Evolutionary conservation across 2,329 filamentous ascomycete genomes (phyloP).

Genomic region (Iodosphaeria phyllophila): DNA sequence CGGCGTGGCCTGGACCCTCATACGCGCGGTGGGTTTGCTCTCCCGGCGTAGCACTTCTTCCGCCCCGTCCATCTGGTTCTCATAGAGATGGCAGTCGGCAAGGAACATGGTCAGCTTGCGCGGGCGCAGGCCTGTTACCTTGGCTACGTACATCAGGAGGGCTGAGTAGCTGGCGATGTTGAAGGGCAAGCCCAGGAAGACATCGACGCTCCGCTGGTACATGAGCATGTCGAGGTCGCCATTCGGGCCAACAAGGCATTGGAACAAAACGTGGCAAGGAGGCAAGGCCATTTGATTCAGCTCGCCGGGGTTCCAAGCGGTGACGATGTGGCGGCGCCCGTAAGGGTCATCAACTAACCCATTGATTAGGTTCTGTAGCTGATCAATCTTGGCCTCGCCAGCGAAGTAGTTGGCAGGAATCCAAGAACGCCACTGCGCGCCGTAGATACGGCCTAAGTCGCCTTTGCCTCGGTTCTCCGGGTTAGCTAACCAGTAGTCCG

Average conservation of each 20-base stretch:
- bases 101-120: constrained; percentile 87
- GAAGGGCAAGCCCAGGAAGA: constrained; percentile 93
- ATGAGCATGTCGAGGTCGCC: constrained; percentile 72
- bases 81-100: constrained; percentile 95
- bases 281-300: constrained; percentile 77
- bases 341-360: constrained; percentile 74
- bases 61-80: constrained; percentile 85
- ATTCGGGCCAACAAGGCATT: constrained; percentile 66
- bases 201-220: constrained; percentile 89
- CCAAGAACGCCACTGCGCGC: constrained; percentile 98
- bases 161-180: constrained; percentile 94
- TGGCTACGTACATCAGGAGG: constrained; percentile 85
- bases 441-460: too few species aligned
- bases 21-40: too few species aligned
- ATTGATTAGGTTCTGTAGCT: constrained; percentile 75
- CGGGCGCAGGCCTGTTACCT: constrained; percentile 66
- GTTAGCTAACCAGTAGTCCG: constrained; percentile 73
- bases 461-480: too few species aligned
- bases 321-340: constrained; percentile 76
- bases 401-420: constrained; percentile 83
- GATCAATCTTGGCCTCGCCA: constrained; percentile 79
- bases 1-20: too few species aligned
- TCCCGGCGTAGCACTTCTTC: too few species aligned
- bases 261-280: constrained; percentile 94
- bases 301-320: constrained; percentile 83